Evolutionary conservation across 2,329 filamentous ascomycete genomes (phyloP).

Genomic region (Lasiodiplodia citricola): DNA sequence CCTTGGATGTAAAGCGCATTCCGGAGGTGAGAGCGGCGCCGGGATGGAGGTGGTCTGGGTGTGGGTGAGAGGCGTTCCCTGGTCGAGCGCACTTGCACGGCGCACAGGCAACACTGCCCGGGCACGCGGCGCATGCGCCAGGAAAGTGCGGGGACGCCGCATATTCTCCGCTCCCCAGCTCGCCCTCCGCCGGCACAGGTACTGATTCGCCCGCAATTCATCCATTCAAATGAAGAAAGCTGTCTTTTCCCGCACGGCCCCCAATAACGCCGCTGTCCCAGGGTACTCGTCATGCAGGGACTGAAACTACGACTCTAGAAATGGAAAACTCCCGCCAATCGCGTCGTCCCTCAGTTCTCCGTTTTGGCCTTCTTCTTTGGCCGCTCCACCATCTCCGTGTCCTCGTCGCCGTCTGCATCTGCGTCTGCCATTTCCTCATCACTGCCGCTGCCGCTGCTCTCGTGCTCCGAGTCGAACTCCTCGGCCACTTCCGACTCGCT

Average conservation of each 20-base stretch:
- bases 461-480: slow-evolving; percentile 90
- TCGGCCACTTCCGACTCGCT: slow-evolving; percentile 95
- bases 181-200: slow-evolving; percentile 1
- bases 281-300: slow-evolving; percentile 17
- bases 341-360: slow-evolving; percentile 28
- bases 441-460: slow-evolving; percentile 77
- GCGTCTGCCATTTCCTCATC: slow-evolving; percentile 70
- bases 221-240: background rate
- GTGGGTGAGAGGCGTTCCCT: slow-evolving; percentile 20
- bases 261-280: slow-evolving; percentile 10
- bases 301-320: slow-evolving; percentile 12
- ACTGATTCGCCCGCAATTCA: slow-evolving; percentile 15
- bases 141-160: slow-evolving; percentile 10
- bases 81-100: slow-evolving; percentile 7
- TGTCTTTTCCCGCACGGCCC: slow-evolving; percentile 2
- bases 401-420: slow-evolving; percentile 58
- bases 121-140: slow-evolving; percentile 14
- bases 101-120: slow-evolving; percentile 22
- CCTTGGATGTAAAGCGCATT: slow-evolving; percentile 25
- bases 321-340: slow-evolving; percentile 2
- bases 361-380: slow-evolving; percentile 71
- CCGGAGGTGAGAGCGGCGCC: slow-evolving; percentile 24
- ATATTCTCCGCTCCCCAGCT: slow-evolving; percentile 16
- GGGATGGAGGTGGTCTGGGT: slow-evolving; percentile 23
- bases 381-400: slow-evolving; percentile 58